Conservation (phyloP, 129 eudicot species). For the Saposhnikovia divaricata region DNA sequence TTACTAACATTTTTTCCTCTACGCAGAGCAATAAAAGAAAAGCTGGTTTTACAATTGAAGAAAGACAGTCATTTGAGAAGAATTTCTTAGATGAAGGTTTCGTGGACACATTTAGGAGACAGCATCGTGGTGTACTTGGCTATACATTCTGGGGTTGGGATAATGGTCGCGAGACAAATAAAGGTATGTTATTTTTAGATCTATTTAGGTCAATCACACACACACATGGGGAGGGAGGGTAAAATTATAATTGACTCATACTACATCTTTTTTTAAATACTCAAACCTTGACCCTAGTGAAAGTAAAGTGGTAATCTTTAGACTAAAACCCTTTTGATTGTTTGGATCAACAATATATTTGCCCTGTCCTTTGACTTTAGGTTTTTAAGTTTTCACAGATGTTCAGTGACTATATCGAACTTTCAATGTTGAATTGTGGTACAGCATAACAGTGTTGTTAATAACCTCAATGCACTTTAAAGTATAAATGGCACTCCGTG, state of each 20-base stretch:
- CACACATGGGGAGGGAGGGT: not conserved
- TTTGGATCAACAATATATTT: not conserved
- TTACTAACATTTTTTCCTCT: not conserved
- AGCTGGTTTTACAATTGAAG: conserved; percentile 93
- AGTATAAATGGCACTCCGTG: not conserved
- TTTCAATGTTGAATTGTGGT: conserved; percentile 40
- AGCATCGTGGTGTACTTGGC: conserved; percentile 81
- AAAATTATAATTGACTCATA: not conserved
- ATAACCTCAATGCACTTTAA: not conserved
- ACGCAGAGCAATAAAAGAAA: conserved; percentile 79
- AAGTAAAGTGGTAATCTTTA: not conserved
- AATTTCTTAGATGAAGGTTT: conserved; percentile 72
- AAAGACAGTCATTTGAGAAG: conserved; percentile 71
- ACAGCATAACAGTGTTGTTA: not conserved
- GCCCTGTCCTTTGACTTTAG: not conserved
- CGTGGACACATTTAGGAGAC: conserved; percentile 85
- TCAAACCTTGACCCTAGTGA: not conserved
- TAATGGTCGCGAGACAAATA: conserved; percentile 84
- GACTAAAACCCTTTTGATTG: not conserved
- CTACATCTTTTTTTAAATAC: not conserved
- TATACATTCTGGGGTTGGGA: conserved; percentile 98
- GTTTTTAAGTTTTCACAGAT: conserved; percentile 20
- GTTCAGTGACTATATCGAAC: not conserved
- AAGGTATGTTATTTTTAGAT: conserved; percentile 41
- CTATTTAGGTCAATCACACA: not conserved